A percentile compares a stretch with the other conserved stretches of the same genome.
These are phyloP conservation scores for Posidonia australis DNA, from an alignment of 106 monocot species.

Conservation along the genomic window DNA sequence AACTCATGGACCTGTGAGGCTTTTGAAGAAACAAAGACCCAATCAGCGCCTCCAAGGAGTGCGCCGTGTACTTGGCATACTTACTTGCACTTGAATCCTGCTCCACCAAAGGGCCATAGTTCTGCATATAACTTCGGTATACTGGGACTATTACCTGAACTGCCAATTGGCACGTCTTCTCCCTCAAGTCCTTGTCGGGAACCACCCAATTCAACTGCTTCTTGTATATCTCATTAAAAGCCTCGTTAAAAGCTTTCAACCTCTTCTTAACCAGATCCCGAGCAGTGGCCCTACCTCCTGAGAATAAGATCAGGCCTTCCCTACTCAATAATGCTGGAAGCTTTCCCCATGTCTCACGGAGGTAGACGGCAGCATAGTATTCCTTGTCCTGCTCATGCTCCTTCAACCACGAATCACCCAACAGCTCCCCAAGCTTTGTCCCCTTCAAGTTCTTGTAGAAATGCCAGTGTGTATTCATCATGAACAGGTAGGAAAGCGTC, in stretches of 20 bases:
- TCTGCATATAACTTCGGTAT: slow-evolving; percentile 89
- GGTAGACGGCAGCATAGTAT: slow-evolving; percentile 35
- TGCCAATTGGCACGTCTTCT: slow-evolving; percentile 43
- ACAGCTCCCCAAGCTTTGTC: slow-evolving; percentile 53
- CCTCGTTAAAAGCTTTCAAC: slow-evolving; percentile 64
- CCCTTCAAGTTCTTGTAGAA: slow-evolving; percentile 58
- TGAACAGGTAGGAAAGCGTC: slow-evolving; percentile 42
- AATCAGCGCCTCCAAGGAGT: slow-evolving; percentile 63
- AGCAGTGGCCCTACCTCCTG: slow-evolving; percentile 80
- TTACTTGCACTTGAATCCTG: slow-evolving; percentile 66
- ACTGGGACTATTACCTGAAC: slow-evolving; percentile 58
- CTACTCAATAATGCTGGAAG: slow-evolving; percentile 57
- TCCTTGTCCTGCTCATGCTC: slow-evolving; percentile 85
- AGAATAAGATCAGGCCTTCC: slow-evolving; percentile 77
- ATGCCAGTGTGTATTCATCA: slow-evolving; percentile 84
- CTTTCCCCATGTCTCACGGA: slow-evolving; percentile 76
- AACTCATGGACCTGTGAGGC: slow-evolving; percentile 41
- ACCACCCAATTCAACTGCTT: slow-evolving; percentile 65
- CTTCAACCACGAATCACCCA: slow-evolving; percentile 54
- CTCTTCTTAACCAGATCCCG: slow-evolving; percentile 85
- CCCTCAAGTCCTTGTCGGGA: slow-evolving; percentile 66
- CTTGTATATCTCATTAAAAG: slow-evolving; percentile 67
- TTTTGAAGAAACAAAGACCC: slow-evolving; percentile 51
- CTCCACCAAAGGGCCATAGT: slow-evolving; percentile 80
- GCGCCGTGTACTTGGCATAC: slow-evolving; percentile 67